These are phyloP conservation scores for Beta macrorhiza DNA, from an alignment of 179 eudicot genomes.

Conservation along the genomic window DNA sequence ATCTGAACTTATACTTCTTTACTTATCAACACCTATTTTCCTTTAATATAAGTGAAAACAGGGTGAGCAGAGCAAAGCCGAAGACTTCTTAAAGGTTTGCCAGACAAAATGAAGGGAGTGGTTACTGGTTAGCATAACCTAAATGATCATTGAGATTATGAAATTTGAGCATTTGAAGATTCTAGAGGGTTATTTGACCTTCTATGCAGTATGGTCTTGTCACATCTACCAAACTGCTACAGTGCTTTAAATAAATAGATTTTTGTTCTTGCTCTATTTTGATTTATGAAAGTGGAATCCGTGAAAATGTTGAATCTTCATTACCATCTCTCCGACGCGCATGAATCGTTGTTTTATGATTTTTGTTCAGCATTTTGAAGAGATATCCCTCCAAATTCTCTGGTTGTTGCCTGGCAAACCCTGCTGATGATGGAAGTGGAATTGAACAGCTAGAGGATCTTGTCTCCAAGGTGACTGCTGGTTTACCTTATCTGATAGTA, in stretches of 20 bases:
- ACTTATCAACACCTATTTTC: no score
- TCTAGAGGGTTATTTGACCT: no score
- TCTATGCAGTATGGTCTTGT: neutral
- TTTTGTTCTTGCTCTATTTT: neutral
- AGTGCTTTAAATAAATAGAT: neutral
- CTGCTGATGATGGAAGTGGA: conserved; percentile 84
- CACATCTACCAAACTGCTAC: neutral
- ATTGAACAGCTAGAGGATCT: conserved; percentile 68
- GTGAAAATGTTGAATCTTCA: neutral
- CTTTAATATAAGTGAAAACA: no score
- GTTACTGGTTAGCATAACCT: neutral
- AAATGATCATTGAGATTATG: neutral
- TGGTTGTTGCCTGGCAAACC: conserved; percentile 95
- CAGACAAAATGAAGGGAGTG: neutral
- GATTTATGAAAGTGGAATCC: neutral
- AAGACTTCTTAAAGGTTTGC: no score
- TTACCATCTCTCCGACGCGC: neutral
- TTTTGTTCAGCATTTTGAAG: conserved; percentile 57
- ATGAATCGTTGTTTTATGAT: neutral
- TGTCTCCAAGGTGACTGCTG: conserved; percentile 46
- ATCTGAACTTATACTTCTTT: no score
- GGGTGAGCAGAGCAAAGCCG: no score
- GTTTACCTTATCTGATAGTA: conserved; percentile 4
- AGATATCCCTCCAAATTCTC: conserved; percentile 72
- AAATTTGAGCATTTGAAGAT: neutral